A percentile compares a stretch with the other conserved stretches of the same genome.
These are phyloP conservation scores for Podaxis sp. DNA, from an alignment of 768 basidiomycete species.

Conservation along the genomic window DNA sequence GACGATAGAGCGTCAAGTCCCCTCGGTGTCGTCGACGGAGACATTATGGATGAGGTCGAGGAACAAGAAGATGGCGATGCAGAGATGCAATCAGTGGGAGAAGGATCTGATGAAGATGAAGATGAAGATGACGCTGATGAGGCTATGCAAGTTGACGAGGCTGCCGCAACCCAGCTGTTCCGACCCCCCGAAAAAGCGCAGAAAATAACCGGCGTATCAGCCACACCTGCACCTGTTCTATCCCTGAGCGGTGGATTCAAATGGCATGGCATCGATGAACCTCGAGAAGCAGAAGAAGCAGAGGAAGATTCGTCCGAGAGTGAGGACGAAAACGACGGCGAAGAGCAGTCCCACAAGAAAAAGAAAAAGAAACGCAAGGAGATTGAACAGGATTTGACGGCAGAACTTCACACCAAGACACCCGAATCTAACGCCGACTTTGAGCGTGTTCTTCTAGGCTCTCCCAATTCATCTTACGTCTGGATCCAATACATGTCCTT, in stretches of 20 bases:
- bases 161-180: constrained; percentile 28
- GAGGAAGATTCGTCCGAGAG: constrained; percentile 42
- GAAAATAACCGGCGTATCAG: constrained; percentile 13
- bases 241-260: constrained; percentile 64
- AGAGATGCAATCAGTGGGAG: constrained; percentile 7
- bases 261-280: constrained; percentile 52
- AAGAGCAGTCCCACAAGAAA: constrained; percentile 51
- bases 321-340: constrained; percentile 43
- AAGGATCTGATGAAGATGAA: constrained; percentile 1
- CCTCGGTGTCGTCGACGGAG: constrained; percentile 21
- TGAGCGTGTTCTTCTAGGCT: constrained; percentile 87
- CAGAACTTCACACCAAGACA: constrained; percentile 78
- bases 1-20: constrained; percentile 22
- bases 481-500: constrained; percentile 99
- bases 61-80: constrained; percentile 17
- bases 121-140: constrained; percentile 36
- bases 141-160: constrained; percentile 47
- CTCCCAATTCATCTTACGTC: constrained; percentile 94
- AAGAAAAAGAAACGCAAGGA: constrained; percentile 68
- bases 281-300: constrained; percentile 36
- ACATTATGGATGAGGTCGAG: constrained; percentile 20
- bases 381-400: constrained; percentile 80
- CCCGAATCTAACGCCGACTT: constrained; percentile 96
- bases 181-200: constrained; percentile 11
- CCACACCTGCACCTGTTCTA: constrained; percentile 37